A percentile compares a stretch with the other conserved stretches of the same genome.
Conservation (phyloP, 805 yeast genomes). For the Clavispora fructus region DNA sequence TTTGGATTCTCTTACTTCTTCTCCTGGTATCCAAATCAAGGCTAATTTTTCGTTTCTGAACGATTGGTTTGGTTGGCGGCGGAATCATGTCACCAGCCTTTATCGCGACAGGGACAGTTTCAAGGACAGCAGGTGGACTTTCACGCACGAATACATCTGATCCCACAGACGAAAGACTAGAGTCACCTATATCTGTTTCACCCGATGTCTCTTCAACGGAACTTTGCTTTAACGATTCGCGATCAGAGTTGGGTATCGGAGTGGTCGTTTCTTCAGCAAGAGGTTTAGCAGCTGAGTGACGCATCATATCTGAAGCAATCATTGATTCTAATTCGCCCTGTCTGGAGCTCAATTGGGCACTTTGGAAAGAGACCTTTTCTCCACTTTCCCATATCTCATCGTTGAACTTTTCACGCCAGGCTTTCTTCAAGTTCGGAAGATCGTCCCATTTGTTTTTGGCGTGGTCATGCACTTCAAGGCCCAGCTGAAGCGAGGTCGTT, state of each 20-base stretch:
- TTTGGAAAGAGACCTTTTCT: background rate
- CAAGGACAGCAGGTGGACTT: background rate
- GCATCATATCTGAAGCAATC: background rate
- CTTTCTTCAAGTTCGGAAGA: slow-evolving; percentile 17
- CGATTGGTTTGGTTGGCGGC: background rate
- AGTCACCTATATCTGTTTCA: background rate
- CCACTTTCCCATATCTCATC: background rate
- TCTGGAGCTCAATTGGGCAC: background rate
- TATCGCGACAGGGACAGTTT: background rate
- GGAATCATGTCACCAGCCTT: background rate
- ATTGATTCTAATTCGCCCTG: background rate
- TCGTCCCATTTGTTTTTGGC: slow-evolving; percentile 16
- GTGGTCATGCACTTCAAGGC: slow-evolving; percentile 14
- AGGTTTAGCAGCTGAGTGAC: background rate
- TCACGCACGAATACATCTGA: background rate
- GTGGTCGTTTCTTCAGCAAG: no score
- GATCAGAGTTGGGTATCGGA: no score
- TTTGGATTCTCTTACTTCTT: background rate
- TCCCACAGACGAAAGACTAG: background rate
- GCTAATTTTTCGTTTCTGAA: background rate
- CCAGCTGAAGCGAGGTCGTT: slow-evolving; percentile 6
- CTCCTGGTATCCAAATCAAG: background rate
- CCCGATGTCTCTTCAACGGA: background rate
- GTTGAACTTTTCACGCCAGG: slow-evolving; percentile 9
- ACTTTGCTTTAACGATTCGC: no score